phyloP scores from a whole-genome alignment of 345 rosid species.

The Luvunga scandens region DNA sequence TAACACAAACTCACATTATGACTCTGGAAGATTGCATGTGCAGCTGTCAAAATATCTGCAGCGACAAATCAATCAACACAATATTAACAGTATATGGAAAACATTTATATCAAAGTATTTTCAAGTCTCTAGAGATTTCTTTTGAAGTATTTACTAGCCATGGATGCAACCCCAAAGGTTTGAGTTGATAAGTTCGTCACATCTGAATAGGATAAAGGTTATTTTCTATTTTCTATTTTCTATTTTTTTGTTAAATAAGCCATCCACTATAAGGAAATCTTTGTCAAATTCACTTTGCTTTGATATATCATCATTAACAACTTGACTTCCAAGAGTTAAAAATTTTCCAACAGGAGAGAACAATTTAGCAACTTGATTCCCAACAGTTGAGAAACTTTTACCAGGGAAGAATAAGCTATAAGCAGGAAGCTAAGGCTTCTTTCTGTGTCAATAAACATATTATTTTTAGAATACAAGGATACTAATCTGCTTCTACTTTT shows the following conservation, averaged over 20 bases:
- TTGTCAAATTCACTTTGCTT: too few species aligned
- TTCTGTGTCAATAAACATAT: too few species aligned
- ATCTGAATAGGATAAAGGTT: background rate
- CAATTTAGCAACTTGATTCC: background rate
- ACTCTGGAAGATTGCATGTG: slow-evolving; percentile 73
- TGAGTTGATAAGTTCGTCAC: background rate
- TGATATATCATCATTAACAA: background rate
- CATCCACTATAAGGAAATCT: background rate
- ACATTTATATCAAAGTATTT: background rate
- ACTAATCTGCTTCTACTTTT: background rate
- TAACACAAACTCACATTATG: slow-evolving; percentile 59
- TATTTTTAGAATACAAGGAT: background rate
- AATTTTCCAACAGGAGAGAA: background rate
- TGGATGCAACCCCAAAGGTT: background rate
- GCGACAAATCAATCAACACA: slow-evolving; percentile 21
- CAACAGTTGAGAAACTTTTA: background rate
- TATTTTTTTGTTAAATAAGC: background rate
- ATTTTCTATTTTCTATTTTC: too few species aligned
- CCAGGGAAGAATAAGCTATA: background rate
- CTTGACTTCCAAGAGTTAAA: background rate
- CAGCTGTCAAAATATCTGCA: slow-evolving; percentile 90
- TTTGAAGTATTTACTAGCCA: background rate
- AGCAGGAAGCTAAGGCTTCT: background rate
- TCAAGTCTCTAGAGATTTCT: background rate
- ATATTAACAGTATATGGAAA: slow-evolving; percentile 5